A percentile compares a stretch with the other conserved stretches of the same genome.
phyloP scores from a whole-genome alignment of 176 grass and related monocot genomes.

The Metroxylon sagu region DNA sequence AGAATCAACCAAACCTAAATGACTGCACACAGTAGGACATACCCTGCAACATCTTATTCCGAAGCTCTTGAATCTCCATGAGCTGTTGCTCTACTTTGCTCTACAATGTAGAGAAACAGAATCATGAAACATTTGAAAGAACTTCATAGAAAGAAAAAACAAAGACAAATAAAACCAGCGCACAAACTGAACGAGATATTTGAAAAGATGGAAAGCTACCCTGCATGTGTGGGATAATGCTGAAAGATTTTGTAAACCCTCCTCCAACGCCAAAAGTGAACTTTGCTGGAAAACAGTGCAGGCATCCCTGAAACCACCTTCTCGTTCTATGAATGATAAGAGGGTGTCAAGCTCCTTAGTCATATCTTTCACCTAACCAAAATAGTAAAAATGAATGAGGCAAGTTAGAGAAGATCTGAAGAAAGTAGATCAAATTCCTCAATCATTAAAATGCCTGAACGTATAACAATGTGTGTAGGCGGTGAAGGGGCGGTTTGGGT shows the following conservation, averaged over 20 bases:
- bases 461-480: too few relatives aligned
- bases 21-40: neutral
- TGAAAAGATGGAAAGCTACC: constrained; percentile 22
- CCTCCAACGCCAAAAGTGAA: constrained; percentile 51
- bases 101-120: constrained; percentile 42
- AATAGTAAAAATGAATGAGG: neutral
- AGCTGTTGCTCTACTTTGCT: constrained; percentile 56
- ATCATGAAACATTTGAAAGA: constrained; percentile 12
- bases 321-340: constrained; percentile 60
- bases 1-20: too few relatives aligned
- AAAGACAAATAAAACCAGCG: constrained; percentile 2
- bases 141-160: constrained; percentile 9
- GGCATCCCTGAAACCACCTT: constrained; percentile 74
- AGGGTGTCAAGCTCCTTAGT: constrained; percentile 64
- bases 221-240: constrained; percentile 55
- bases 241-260: constrained; percentile 48
- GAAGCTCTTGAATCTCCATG: constrained; percentile 65
- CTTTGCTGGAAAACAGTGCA: constrained; percentile 63
- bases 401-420: neutral
- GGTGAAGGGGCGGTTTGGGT: too few relatives aligned
- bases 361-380: constrained; percentile 67
- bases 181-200: neutral
- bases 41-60: constrained; percentile 88
- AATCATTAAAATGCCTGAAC: too few relatives aligned
- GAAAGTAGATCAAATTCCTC: too few relatives aligned